Conservation (phyloP, 495 filamentous ascomycete species). For the Aspergillus bertholletiae region DNA sequence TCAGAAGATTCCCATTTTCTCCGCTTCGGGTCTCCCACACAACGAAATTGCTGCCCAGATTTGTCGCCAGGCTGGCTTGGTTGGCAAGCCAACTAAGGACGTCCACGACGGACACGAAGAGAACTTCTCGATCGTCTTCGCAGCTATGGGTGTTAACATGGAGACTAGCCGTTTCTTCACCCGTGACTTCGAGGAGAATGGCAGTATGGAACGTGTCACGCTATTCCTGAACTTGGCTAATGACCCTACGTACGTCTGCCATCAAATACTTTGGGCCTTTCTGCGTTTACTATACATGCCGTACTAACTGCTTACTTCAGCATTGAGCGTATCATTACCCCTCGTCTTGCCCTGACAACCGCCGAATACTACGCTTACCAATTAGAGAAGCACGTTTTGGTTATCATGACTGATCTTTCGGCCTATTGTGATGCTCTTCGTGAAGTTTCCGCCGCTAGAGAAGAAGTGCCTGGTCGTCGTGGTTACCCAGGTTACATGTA, state of each 20-base stretch:
- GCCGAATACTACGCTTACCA: constrained; percentile 99
- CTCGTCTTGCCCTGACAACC: constrained; percentile 95
- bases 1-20: constrained; percentile 99
- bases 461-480: constrained; percentile 99
- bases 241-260: constrained; percentile 78
- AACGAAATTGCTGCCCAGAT: constrained; percentile 99
- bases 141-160: constrained; percentile 99
- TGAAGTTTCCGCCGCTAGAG: constrained; percentile 94
- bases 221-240: constrained; percentile 99
- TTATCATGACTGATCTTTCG: constrained; percentile 96
- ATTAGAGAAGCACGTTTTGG: constrained; percentile 98
- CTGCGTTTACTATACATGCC: not conserved
- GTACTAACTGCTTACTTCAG: constrained; percentile 38
- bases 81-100: constrained; percentile 86
- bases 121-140: constrained; percentile 99
- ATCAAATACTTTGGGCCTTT: not conserved
- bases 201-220: constrained; percentile 93
- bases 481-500: constrained; percentile 99
- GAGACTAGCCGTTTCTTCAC: constrained; percentile 99
- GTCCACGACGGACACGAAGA: constrained; percentile 96
- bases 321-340: constrained; percentile 99
- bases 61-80: constrained; percentile 91
- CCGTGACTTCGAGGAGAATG: constrained; percentile 98
- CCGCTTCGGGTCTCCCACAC: constrained; percentile 94
- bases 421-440: constrained; percentile 98